These are phyloP conservation scores for Microsporum canis DNA, from an alignment of 2,329 filamentous ascomycete genomes.

Conservation along the genomic window DNA sequence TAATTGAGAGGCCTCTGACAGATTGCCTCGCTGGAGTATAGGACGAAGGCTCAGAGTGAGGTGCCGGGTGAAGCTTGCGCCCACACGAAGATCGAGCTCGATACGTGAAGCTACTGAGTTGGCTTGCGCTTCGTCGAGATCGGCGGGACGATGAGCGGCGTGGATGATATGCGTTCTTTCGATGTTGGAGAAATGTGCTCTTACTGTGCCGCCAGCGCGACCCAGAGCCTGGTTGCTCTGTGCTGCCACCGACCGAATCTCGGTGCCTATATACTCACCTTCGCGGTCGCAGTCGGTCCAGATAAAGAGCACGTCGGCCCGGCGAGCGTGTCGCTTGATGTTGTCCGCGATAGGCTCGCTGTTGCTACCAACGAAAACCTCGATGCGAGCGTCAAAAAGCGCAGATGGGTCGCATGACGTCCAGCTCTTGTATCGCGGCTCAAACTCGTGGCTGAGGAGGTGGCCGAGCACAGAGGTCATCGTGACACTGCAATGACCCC, in stretches of 20 bases:
- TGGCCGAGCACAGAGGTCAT: slow-evolving; percentile 5
- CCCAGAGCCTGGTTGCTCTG: slow-evolving; percentile 3
- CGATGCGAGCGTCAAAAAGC: slow-evolving; percentile 5
- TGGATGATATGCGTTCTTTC: slow-evolving; percentile 6
- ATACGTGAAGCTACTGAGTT: slow-evolving; percentile 6
- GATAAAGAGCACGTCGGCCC: slow-evolving; percentile 5
- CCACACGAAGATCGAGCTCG: slow-evolving; percentile 8
- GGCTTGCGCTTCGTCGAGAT: slow-evolving; percentile 7
- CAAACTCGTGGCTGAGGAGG: slow-evolving; percentile 4
- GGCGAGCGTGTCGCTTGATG: slow-evolving; percentile 5
- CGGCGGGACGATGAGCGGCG: slow-evolving; percentile 5
- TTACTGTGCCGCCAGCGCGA: slow-evolving; percentile 7
- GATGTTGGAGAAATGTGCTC: slow-evolving; percentile 4
- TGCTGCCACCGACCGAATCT: slow-evolving; percentile 4
- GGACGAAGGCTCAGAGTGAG: slow-evolving; percentile 7
- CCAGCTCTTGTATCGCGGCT: slow-evolving; percentile 5
- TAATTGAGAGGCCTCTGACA: slow-evolving; percentile 7
- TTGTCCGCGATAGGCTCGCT: slow-evolving; percentile 1
- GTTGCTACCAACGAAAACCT: slow-evolving; percentile 2
- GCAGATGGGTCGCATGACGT: slow-evolving; percentile 5
- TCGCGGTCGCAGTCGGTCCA: slow-evolving; percentile 5
- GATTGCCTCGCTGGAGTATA: slow-evolving; percentile 7
- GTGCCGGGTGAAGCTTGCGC: slow-evolving; percentile 8
- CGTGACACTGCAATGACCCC: slow-evolving; percentile 2
- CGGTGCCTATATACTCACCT: slow-evolving; percentile 3